phyloP scores from a whole-genome alignment of 495 filamentous ascomycete species.

The Talaromyces adpressus region DNA sequence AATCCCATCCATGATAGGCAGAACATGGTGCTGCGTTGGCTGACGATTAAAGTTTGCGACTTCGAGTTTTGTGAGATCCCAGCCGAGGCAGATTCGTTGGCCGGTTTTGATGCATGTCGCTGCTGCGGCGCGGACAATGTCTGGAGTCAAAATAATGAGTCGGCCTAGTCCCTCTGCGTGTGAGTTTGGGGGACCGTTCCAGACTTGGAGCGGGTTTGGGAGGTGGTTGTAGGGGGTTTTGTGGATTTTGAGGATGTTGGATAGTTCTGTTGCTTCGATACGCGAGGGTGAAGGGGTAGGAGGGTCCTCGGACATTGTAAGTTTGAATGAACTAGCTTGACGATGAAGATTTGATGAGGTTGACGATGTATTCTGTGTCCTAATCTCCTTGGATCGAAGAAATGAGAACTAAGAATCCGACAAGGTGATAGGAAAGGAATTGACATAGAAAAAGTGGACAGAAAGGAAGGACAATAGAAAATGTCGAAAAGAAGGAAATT shows the following conservation, averaged over 20 bases:
- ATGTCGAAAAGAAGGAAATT: not conserved
- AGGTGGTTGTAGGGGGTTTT: constrained; percentile 32
- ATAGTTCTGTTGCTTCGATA: not conserved
- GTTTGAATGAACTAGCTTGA: not conserved
- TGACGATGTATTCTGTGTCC: not conserved
- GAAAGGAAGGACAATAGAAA: not conserved
- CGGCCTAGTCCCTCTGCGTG: constrained; percentile 37
- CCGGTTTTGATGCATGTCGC: constrained; percentile 30
- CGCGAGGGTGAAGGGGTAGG: not conserved
- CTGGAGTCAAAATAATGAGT: constrained; percentile 34
- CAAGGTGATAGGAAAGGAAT: not conserved
- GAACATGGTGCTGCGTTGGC: constrained; percentile 32
- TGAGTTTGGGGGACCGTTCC: constrained; percentile 33
- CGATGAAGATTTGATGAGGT: not conserved
- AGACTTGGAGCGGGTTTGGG: constrained; percentile 35
- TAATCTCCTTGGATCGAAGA: not conserved
- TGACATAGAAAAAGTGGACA: not conserved
- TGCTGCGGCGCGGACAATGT: constrained; percentile 27
- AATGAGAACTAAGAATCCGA: not conserved
- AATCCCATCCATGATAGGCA: constrained; percentile 31
- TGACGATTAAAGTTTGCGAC: constrained; percentile 36
- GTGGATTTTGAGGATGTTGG: constrained; percentile 13
- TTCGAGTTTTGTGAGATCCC: constrained; percentile 40
- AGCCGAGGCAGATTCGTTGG: constrained; percentile 32
- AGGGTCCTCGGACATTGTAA: not conserved